Evolutionary conservation across 2,329 filamentous ascomycete species (phyloP), one percentile per base, ranked within the genome.

Genomic region (Geosmithia morbida): DNA sequence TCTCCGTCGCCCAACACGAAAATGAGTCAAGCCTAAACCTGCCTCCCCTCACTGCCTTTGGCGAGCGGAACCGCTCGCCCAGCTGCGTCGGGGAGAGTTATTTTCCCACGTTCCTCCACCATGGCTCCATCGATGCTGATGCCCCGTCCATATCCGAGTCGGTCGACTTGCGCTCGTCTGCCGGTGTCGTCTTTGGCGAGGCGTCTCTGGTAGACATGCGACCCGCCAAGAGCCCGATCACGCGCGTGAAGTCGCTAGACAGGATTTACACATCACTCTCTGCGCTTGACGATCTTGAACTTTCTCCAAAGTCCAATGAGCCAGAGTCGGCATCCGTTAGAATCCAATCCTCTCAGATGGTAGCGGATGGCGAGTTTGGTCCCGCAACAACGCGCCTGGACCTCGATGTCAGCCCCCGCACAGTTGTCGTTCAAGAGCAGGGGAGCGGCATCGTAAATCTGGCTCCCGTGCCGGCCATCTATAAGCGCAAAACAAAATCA

Each of bases 131-230:
- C 41, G 48, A 54, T 2, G 55, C 57, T 4, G 51, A 56, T 19
- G 52, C 56, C 19, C 61, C 64, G 3, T 61, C 63, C 2, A 52
- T 51, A 14, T 63, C 63, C 1, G 63, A 67, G 18, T 52, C 53
- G 2, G 61, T 61, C 48, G 62, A 61, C 54, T 52, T 60, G 44
- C 55, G 57, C 39, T 57, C 63, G 43, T 52, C 59, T 37, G 66
- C 66, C 45, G 59, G 60, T 18, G 59, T 67, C 46, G 56, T 65
- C 40, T 66, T 63, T 43, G 66, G 65, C 3, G 62, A 69, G 47
- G 65, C 66, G 6, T 61, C 65, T 2, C 48, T 68, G 13, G 48
- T 69, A 8, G 62, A 67, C 39, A 56, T 67, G 55, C 54, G 58
- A 11, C 56, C 61, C 2, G 50, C 26, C 26, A 53, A 49, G 16